Percentiles rank a stretch among this genome's conserved stretches.
Evolutionary conservation across 1,284 basidiomycete genomes (phyloP).

Genomic region (Takashimella tepidaria): DNA sequence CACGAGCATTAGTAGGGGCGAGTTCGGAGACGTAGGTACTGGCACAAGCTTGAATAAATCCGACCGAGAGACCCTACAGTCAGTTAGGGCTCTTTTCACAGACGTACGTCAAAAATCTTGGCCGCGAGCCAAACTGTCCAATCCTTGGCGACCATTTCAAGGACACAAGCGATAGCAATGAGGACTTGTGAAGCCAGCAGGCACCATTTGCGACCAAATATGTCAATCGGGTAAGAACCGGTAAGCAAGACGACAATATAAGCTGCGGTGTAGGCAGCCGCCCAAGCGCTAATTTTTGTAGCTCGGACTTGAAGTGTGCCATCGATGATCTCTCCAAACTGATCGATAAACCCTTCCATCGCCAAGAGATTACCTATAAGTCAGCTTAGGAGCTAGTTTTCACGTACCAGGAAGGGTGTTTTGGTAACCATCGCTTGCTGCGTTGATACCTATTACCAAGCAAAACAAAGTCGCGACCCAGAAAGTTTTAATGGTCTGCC

Average conservation of each 20-base stretch:
- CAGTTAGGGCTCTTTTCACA: background rate
- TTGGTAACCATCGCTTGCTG: background rate
- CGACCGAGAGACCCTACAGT: background rate
- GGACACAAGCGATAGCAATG: background rate
- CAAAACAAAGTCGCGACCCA: background rate
- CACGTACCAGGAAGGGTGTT: background rate
- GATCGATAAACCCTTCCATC: background rate
- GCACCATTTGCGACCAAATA: background rate
- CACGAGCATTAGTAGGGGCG: slow-evolving; percentile 1
- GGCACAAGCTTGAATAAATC: background rate
- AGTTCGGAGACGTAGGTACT: slow-evolving; percentile 3
- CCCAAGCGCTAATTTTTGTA: background rate
- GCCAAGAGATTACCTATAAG: background rate
- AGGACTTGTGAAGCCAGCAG: background rate
- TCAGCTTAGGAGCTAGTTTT: background rate
- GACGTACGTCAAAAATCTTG: slow-evolving; percentile 13
- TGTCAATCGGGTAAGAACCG: background rate
- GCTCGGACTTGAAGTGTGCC: background rate
- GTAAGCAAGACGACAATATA: background rate
- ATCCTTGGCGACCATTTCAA: slow-evolving; percentile 24
- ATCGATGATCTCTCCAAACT: background rate
- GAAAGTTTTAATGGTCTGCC: background rate
- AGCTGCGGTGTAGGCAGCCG: background rate
- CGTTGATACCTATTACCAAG: background rate
- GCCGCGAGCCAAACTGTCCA: slow-evolving; percentile 25